phyloP scores from a whole-genome alignment of 176 grass and related monocot genomes.

The Carex cristatella region DNA sequence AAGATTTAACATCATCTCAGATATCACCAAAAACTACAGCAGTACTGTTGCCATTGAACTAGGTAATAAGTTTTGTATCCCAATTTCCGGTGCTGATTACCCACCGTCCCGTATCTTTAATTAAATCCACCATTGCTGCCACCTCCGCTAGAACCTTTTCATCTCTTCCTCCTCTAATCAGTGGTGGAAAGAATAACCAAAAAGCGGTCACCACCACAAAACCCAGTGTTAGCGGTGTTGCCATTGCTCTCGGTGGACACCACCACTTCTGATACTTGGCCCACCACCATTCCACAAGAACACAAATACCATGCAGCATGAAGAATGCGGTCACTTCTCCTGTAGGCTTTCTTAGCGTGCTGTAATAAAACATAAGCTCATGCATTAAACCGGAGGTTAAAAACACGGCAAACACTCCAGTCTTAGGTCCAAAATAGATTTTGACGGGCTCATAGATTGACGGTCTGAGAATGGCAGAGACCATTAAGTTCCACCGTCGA shows the following conservation, averaged over 20 bases:
- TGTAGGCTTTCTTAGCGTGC: neutral
- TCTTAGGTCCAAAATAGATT: neutral
- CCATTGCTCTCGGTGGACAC: conserved; percentile 21
- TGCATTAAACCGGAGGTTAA: conserved; percentile 33
- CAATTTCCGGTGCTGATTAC: neutral
- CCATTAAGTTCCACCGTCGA: conserved; percentile 31
- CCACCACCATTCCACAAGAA: conserved; percentile 8
- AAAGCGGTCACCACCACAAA: conserved; percentile 12
- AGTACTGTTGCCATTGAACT: neutral
- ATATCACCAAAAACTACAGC: neutral
- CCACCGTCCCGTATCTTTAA: neutral
- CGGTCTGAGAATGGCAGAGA: conserved; percentile 31
- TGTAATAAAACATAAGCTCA: conserved; percentile 32
- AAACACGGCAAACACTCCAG: conserved; percentile 24
- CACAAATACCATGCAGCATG: conserved; percentile 26
- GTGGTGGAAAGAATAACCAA: conserved; percentile 33
- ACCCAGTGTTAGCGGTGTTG: neutral
- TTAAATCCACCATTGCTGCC: neutral
- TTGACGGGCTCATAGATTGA: conserved; percentile 20
- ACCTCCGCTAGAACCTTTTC: conserved; percentile 18
- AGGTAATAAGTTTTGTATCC: neutral
- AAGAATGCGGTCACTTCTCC: conserved; percentile 28
- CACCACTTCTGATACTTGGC: neutral
- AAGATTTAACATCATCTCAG: neutral
- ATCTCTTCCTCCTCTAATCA: conserved; percentile 13